Conservation (phyloP, 257 asterid genomes). For the Agastache rugosa region DNA sequence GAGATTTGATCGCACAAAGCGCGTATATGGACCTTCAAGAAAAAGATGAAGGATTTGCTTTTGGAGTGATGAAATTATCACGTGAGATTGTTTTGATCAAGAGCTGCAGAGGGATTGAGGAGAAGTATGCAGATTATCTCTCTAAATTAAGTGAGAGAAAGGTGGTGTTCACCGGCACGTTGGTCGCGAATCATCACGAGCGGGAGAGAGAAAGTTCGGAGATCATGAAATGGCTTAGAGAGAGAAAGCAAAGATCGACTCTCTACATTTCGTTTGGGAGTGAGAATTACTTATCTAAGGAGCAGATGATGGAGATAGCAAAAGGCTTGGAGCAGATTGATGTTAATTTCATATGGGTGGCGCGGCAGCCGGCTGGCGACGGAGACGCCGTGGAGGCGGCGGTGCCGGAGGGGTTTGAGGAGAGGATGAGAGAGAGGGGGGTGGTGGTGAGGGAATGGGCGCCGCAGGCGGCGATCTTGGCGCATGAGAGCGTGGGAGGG, state of each 20-base stretch:
- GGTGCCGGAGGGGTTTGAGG: constrained; percentile 42
- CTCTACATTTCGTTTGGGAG: constrained; percentile 53
- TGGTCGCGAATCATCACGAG: not conserved
- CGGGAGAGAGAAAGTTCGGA: constrained; percentile 9
- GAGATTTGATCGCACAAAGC: not conserved
- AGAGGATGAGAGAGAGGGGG: constrained; percentile 38
- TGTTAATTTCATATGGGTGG: constrained; percentile 47
- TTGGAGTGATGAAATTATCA: constrained; percentile 33
- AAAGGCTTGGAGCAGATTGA: constrained; percentile 44
- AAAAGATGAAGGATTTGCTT: constrained; percentile 18
- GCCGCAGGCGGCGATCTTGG: constrained; percentile 43
- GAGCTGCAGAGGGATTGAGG: constrained; percentile 45
- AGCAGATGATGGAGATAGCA: constrained; percentile 43
- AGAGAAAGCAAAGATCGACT: constrained; percentile 30
- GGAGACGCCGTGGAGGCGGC: constrained; percentile 22
- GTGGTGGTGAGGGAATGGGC: constrained; percentile 40
- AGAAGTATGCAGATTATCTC: constrained; percentile 45
- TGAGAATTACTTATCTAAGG: constrained; percentile 46
- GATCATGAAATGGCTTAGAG: constrained; percentile 44
- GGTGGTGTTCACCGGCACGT: constrained; percentile 39
- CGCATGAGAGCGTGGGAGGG: constrained; percentile 37
- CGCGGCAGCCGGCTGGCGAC: constrained; percentile 33
- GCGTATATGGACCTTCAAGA: constrained; percentile 3
- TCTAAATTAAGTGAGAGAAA: constrained; percentile 33
- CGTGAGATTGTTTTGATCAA: constrained; percentile 10